Percentiles rank a stretch among this genome's conserved stretches.
These are phyloP conservation scores for Penicillium taxi DNA, from an alignment of 495 filamentous ascomycete species.

Conservation along the genomic window DNA sequence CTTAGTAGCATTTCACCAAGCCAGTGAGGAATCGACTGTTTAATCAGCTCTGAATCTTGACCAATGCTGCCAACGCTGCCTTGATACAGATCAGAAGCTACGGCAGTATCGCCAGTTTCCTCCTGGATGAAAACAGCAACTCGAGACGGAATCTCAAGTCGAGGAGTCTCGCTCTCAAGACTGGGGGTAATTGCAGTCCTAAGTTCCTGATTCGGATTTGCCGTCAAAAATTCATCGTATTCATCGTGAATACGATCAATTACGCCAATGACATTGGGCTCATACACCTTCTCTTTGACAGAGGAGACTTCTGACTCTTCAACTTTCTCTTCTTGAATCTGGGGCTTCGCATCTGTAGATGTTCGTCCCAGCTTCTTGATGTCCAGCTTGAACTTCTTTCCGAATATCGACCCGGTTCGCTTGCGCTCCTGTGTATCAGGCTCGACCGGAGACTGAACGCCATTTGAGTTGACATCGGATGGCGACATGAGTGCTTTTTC, in stretches of 20 bases:
- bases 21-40: constrained; percentile 82
- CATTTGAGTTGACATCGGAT: constrained; percentile 38
- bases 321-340: constrained; percentile 66
- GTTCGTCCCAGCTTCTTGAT: constrained; percentile 77
- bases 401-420: constrained; percentile 60
- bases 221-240: constrained; percentile 63
- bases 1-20: constrained; percentile 80
- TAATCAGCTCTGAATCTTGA: constrained; percentile 71
- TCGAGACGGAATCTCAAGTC: constrained; percentile 65
- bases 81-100: constrained; percentile 84
- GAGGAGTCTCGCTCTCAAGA: constrained; percentile 74
- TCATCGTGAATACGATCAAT: constrained; percentile 69
- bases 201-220: constrained; percentile 46
- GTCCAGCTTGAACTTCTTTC: constrained; percentile 81
- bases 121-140: constrained; percentile 93
- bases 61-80: constrained; percentile 75
- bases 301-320: constrained; percentile 64
- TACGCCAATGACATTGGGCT: constrained; percentile 73
- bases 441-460: constrained; percentile 53
- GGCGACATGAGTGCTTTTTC: constrained; percentile 38
- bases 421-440: constrained; percentile 67
- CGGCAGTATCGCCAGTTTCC: constrained; percentile 77
- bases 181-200: constrained; percentile 67
- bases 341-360: constrained; percentile 71
- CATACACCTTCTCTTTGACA: constrained; percentile 66